phyloP scores from a whole-genome alignment of 805 yeast species.

The Danielia reshetovae region DNA sequence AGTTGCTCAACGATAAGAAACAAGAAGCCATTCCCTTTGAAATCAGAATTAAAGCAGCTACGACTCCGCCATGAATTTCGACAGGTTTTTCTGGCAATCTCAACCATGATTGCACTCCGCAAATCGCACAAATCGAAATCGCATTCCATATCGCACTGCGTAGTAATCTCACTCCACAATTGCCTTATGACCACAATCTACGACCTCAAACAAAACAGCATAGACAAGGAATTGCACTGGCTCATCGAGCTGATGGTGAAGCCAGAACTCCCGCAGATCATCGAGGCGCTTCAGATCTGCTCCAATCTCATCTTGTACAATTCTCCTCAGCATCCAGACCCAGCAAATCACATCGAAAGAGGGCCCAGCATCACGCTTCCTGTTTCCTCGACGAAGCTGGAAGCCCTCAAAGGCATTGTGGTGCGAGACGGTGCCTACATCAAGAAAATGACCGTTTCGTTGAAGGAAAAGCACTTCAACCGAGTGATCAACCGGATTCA shows the following conservation, averaged over 20 bases:
- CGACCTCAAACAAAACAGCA: conserved; percentile 3
- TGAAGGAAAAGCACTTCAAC: conserved; percentile 41
- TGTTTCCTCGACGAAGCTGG: conserved; percentile 50
- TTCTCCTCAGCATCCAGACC: conserved; percentile 33
- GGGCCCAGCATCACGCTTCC: conserved; percentile 52
- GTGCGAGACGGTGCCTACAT: conserved; percentile 54
- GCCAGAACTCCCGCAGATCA: conserved; percentile 17
- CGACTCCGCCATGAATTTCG: too few species aligned
- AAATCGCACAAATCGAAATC: background rate
- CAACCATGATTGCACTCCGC: too few species aligned
- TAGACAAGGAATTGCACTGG: conserved; percentile 18
- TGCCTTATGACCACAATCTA: background rate
- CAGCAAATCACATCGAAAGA: conserved; percentile 20
- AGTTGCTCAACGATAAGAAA: too few species aligned
- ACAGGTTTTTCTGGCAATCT: too few species aligned
- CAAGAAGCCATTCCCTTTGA: too few species aligned
- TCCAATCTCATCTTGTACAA: conserved; percentile 34
- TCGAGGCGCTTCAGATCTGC: conserved; percentile 37
- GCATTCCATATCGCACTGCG: background rate
- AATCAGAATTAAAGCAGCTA: too few species aligned
- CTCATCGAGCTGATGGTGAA: conserved; percentile 11
- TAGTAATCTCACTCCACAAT: too few species aligned
- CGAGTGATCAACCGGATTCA: conserved; percentile 25
- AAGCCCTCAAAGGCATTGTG: conserved; percentile 56
- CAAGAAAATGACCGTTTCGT: conserved; percentile 41